A percentile compares a stretch with the other conserved stretches of the same genome.
Conservation (phyloP, 495 filamentous ascomycete genomes). For the Cenococcum geophilum region DNA sequence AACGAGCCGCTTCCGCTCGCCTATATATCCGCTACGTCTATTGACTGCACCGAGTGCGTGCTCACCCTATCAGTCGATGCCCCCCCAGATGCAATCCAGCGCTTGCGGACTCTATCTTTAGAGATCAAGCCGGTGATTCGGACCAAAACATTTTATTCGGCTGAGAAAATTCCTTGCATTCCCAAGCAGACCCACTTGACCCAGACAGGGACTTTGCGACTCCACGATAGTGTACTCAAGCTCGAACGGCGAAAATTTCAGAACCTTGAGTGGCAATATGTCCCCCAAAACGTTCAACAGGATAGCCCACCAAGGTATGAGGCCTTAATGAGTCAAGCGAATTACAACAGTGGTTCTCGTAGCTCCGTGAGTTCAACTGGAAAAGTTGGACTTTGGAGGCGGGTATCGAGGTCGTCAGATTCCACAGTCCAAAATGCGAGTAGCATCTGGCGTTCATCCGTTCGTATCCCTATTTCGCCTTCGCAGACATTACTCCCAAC, state of each 20-base stretch:
- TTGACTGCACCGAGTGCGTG: neutral
- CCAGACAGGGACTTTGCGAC: constrained; percentile 2
- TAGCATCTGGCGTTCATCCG: neutral
- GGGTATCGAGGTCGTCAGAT: neutral
- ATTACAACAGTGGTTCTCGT: neutral
- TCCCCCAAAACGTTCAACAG: neutral
- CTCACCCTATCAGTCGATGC: neutral
- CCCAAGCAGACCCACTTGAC: constrained; percentile 2
- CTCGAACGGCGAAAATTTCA: neutral
- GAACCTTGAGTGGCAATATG: neutral
- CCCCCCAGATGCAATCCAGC: neutral
- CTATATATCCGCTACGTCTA: neutral
- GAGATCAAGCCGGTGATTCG: constrained; percentile 4
- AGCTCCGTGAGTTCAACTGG: neutral
- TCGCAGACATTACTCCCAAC: neutral
- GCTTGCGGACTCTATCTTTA: constrained; percentile 3
- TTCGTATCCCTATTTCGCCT: neutral
- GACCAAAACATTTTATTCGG: constrained; percentile 3
- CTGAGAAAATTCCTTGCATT: constrained; percentile 1
- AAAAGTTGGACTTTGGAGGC: neutral
- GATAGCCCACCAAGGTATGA: neutral
- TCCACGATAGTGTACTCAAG: constrained; percentile 4
- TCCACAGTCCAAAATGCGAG: neutral
- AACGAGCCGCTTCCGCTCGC: constrained; percentile 6
- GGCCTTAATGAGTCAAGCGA: neutral